A percentile compares a stretch with the other conserved stretches of the same genome.
Conservation (phyloP, 306 rosid genomes). For the Astragalus glycyphyllos region DNA sequence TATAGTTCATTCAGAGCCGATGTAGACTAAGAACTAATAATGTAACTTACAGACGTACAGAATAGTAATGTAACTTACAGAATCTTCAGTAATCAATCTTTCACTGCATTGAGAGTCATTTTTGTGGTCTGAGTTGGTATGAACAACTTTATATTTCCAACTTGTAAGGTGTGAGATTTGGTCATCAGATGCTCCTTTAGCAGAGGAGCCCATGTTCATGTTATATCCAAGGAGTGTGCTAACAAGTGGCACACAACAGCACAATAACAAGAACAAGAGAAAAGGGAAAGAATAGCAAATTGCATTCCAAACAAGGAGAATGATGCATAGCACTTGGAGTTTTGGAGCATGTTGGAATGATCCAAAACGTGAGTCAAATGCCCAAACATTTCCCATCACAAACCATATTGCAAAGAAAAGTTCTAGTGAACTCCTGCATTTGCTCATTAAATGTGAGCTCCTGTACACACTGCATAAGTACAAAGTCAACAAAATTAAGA, state of each 20-base stretch:
- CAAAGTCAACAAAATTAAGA: no score
- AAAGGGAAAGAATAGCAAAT: constrained; percentile 91
- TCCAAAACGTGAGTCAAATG: constrained; percentile 77
- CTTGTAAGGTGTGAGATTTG: constrained; percentile 73
- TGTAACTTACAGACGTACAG: neutral
- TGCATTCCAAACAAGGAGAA: constrained; percentile 88
- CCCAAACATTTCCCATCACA: constrained; percentile 98
- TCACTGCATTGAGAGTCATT: constrained; percentile 42
- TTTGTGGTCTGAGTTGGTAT: constrained; percentile 43
- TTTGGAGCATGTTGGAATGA: constrained; percentile 76
- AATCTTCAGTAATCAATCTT: constrained; percentile 58
- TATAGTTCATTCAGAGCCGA: no score
- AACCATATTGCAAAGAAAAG: constrained; percentile 94
- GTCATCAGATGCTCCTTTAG: constrained; percentile 81
- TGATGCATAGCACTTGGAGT: constrained; percentile 70
- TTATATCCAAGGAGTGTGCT: constrained; percentile 77
- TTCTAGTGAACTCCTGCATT: constrained; percentile 75
- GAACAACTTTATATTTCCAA: constrained; percentile 62
- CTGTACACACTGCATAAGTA: constrained; percentile 45
- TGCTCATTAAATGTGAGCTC: constrained; percentile 70
- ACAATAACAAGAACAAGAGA: constrained; percentile 72
- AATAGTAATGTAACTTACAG: constrained; percentile 60
- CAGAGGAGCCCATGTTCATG: constrained; percentile 74
- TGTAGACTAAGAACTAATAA: no score
- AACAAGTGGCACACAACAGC: constrained; percentile 83